These are phyloP conservation scores for Ophiosphaerella narmari DNA, from an alignment of 2,329 filamentous ascomycete genomes.

Conservation along the genomic window DNA sequence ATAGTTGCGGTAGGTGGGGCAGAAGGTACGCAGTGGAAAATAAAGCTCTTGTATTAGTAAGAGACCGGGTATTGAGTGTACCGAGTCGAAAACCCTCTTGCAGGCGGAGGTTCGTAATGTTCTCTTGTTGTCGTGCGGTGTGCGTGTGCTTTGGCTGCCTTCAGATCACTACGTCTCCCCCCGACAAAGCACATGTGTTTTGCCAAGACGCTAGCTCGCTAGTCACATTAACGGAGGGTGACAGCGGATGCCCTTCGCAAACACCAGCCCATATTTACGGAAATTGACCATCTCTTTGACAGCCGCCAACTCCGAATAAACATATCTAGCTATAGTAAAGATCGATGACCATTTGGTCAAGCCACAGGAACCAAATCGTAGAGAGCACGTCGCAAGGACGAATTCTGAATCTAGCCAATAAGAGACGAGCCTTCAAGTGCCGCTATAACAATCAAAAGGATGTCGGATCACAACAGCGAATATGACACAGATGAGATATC, in stretches of 20 bases:
- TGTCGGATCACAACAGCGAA: slow-evolving; percentile 7
- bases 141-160: slow-evolving; percentile 6
- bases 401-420: slow-evolving; percentile 14
- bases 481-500: slow-evolving; percentile 58
- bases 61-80: slow-evolving; percentile 12
- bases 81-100: slow-evolving; percentile 3
- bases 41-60: slow-evolving; percentile 10
- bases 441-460: slow-evolving; percentile 6
- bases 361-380: no score
- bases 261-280: no score
- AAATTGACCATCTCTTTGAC: no score
- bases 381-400: no score
- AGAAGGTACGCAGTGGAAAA: slow-evolving; percentile 15
- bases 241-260: no score
- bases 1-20: slow-evolving; percentile 58
- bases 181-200: slow-evolving; percentile 7
- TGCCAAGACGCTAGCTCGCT: slow-evolving; percentile 3
- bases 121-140: slow-evolving; percentile 1
- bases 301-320: no score
- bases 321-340: no score
- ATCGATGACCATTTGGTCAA: no score
- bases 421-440: slow-evolving; percentile 3
- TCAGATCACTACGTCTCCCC: slow-evolving; percentile 3
- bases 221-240: background rate
- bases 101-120: slow-evolving; percentile 1